A percentile compares a stretch with the other conserved stretches of the same genome.
Conservation (phyloP, 1,139 yeast species). For the Lodderomyces metapsilosis region DNA sequence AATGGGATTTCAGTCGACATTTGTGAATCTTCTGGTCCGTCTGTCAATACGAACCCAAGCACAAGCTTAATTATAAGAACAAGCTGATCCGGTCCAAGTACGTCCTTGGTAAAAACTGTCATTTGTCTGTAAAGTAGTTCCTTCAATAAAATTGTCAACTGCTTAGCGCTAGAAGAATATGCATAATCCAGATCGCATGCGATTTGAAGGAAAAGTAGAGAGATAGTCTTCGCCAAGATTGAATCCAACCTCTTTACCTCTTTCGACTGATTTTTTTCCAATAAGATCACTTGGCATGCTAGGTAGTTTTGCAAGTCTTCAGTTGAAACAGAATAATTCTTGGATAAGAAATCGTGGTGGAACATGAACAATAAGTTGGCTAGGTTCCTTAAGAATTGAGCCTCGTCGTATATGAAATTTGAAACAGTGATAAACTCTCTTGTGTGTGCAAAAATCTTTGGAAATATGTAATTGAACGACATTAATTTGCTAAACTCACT, state of each 20-base stretch:
- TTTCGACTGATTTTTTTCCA: neutral
- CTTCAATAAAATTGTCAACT: constrained; percentile 25
- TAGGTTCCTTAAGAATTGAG: constrained; percentile 29
- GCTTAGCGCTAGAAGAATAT: constrained; percentile 4
- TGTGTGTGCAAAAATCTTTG: constrained; percentile 36
- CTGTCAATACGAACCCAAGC: constrained; percentile 29
- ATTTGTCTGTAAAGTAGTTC: constrained; percentile 46
- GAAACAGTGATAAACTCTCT: constrained; percentile 35
- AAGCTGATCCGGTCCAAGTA: constrained; percentile 29
- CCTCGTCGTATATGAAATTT: constrained; percentile 37
- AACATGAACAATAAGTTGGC: constrained; percentile 25
- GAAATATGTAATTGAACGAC: constrained; percentile 36
- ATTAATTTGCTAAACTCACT: constrained; percentile 30
- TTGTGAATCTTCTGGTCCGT: constrained; percentile 16
- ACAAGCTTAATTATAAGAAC: constrained; percentile 31
- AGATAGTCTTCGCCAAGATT: neutral
- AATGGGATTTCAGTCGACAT: constrained; percentile 17
- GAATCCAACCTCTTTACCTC: neutral
- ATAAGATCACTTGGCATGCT: neutral
- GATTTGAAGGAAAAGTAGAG: constrained; percentile 23
- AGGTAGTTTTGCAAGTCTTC: constrained; percentile 18
- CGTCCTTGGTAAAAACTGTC: constrained; percentile 32
- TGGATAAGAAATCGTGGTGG: constrained; percentile 21
- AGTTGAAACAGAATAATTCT: constrained; percentile 25
- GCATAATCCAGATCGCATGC: constrained; percentile 16